Conservation (phyloP, 305 asterid species). For the Fraxinus nigra region DNA sequence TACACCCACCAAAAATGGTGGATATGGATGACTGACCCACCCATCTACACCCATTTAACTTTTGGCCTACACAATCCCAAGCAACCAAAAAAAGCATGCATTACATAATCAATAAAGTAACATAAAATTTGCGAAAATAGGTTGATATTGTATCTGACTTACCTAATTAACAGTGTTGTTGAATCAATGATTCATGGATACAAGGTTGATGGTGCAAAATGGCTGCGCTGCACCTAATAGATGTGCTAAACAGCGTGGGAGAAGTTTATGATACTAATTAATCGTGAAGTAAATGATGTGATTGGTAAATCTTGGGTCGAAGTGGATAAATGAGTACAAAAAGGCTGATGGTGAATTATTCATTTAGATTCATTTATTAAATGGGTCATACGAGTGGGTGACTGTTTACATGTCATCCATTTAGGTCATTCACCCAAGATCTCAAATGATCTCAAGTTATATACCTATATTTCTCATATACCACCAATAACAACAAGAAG, state of each 20-base stretch:
- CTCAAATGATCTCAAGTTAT: not conserved
- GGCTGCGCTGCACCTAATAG: not conserved
- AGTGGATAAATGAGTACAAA: not conserved
- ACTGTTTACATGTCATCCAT: not conserved
- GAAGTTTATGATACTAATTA: not conserved
- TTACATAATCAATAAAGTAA: not conserved
- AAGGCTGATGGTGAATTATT: not conserved
- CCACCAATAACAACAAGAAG: not conserved
- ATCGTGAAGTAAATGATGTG: not conserved
- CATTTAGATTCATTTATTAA: not conserved
- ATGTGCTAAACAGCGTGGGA: not conserved
- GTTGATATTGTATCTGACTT: not conserved
- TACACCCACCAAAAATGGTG: not conserved
- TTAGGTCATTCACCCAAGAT: not conserved
- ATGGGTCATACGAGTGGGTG: not conserved
- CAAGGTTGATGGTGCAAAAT: not conserved
- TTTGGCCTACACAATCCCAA: not conserved
- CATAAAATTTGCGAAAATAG: not conserved
- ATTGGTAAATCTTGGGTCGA: not conserved
- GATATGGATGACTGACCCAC: not conserved
- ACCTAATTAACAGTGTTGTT: not conserved
- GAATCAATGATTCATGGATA: not conserved
- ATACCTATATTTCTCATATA: not conserved
- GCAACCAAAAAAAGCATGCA: slow-evolving; percentile 2
- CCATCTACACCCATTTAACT: not conserved